Conservation (phyloP, 2,329 filamentous ascomycete genomes). For the Calonectria ilicicola region DNA sequence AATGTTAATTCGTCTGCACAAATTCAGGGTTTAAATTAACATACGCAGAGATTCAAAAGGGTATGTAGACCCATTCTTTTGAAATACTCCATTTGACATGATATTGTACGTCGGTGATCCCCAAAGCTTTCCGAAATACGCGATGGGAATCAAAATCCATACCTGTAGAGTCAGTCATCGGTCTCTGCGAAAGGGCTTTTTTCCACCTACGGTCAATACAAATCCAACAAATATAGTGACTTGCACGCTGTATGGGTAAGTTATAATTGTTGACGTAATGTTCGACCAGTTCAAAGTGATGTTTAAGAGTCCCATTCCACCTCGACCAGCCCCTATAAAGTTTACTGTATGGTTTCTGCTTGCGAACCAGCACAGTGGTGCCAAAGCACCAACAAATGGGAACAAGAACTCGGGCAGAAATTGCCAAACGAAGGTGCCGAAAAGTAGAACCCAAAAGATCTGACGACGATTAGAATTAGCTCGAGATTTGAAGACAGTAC, state of each 20-base stretch:
- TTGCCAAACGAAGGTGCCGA: slow-evolving; percentile 67
- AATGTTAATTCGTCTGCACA: neutral
- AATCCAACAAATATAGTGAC: slow-evolving; percentile 67
- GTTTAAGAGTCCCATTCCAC: slow-evolving; percentile 72
- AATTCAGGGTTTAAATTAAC: neutral
- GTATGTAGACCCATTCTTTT: slow-evolving; percentile 13
- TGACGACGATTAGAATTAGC: slow-evolving; percentile 67
- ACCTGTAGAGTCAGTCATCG: slow-evolving; percentile 46
- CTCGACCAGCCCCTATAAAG: slow-evolving; percentile 71
- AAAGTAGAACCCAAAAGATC: slow-evolving; percentile 62
- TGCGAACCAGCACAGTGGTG: slow-evolving; percentile 74
- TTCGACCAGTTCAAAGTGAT: slow-evolving; percentile 72
- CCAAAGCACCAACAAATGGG: slow-evolving; percentile 69
- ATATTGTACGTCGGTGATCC: slow-evolving; percentile 61
- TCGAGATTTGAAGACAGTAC: slow-evolving; percentile 56
- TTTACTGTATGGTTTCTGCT: slow-evolving; percentile 68
- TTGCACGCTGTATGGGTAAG: slow-evolving; percentile 71
- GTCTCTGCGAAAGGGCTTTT: neutral
- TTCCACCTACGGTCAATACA: slow-evolving; percentile 51
- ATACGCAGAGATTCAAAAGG: slow-evolving; percentile 40
- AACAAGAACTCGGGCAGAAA: slow-evolving; percentile 72
- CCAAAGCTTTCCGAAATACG: slow-evolving; percentile 68
- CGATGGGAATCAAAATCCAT: slow-evolving; percentile 69
- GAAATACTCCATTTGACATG: slow-evolving; percentile 70
- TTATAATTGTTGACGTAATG: slow-evolving; percentile 61